Base-by-base conservation (phyloP, 805 yeast species). In the Wickerhamomyces ciferrii region DNA sequence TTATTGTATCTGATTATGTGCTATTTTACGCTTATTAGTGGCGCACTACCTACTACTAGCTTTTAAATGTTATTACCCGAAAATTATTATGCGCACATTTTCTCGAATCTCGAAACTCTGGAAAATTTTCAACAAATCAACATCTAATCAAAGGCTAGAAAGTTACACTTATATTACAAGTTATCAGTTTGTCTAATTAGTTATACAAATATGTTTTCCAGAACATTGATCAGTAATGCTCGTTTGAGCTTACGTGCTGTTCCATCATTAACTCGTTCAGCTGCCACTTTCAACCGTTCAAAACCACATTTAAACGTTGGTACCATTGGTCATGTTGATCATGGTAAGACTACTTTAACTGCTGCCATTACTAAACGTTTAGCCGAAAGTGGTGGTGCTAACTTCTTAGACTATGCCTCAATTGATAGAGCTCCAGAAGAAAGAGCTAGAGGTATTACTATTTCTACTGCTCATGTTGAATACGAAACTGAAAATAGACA, bases 351-450 rank as follows among this genome's bases (percentile, higher is more conserved):
- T 61, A 91, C 98, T 46, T 78, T 92, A 66, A 94, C 99, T 50
- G 99, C 98, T 55, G 98, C 98, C 62, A 91, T 92, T 77, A 92
- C 98, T 74, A 92, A 94, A 77, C 91, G 88, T 49, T 78, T 92
- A 53, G 77, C 97, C 43, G 81, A 77, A 60, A 76, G 78, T 61
- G 97, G 97, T 63, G 96, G 95, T 67, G 98, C 98, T 55, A 76
- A 74, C 61, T 92, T 94, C 79, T 77, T 90, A 74, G 98, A 94
- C 69, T 94, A 94, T 68, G 78, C 87, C 45, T 69, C 97, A 52
- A 94, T 92, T 62, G 98, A 92, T 74, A 87, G 87, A 72, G 98
- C 98, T 41, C 98, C 98, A 56, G 98, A 92, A 76, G 98, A 94
- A 78, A 87, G 96, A 76, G 97, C 96, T 48, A 89, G 99, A 79